Percentiles rank a stretch among this genome's conserved stretches.
phyloP scores from a whole-genome alignment of 2,329 filamentous ascomycete genomes.

The Gnomoniopsis sp. region DNA sequence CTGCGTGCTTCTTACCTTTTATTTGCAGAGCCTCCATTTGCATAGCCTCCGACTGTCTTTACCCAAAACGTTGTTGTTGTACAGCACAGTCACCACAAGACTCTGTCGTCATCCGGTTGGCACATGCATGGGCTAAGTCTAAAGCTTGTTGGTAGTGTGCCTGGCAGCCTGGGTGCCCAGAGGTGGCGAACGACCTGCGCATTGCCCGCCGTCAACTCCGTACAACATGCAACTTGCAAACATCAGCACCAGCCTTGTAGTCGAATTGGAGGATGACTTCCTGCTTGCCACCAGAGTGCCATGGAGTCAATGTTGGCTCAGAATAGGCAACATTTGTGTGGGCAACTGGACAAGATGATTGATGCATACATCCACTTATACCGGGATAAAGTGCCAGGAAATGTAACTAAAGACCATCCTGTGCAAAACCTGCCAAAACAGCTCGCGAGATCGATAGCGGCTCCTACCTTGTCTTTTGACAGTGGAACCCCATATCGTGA shows the following conservation, averaged over 20 bases:
- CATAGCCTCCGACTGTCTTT: too few species aligned
- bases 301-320: background rate
- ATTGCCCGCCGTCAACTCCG: background rate
- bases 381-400: background rate
- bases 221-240: background rate
- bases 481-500: background rate
- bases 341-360: too few species aligned
- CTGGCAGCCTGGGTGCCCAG: too few species aligned
- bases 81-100: too few species aligned
- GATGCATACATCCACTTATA: too few species aligned
- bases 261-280: background rate
- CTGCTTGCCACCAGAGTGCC: background rate
- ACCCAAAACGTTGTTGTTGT: too few species aligned
- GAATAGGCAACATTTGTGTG: too few species aligned
- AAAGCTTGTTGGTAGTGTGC: too few species aligned
- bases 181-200: background rate
- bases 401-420: background rate
- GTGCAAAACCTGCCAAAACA: background rate
- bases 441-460: background rate
- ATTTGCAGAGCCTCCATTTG: too few species aligned
- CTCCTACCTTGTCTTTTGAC: background rate
- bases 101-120: too few species aligned
- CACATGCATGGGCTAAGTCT: too few species aligned
- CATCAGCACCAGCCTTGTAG: background rate
- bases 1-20: too few species aligned